Evolutionary conservation across 2,329 filamentous ascomycete genomes (phyloP), one percentile per base, ranked within the genome.

Genomic region (Trematosphaeria pertusa): DNA sequence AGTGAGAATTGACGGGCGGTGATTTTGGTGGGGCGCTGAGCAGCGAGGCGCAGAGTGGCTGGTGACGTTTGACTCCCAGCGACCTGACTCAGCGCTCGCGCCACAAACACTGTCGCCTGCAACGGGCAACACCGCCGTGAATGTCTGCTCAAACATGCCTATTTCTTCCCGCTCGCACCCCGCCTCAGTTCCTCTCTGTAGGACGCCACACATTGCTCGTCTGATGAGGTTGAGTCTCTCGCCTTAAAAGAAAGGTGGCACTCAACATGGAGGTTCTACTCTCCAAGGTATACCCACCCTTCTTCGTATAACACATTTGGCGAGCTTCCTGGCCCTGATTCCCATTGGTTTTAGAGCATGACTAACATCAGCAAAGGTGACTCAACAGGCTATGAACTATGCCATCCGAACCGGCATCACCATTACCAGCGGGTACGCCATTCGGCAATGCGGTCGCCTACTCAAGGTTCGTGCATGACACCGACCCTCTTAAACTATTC

Each of bases 301-400:
- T n/a, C n/a, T n/a, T n/a, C n/a, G n/a, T n/a, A n/a, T n/a, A n/a
- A n/a, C n/a, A n/a, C n/a, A n/a, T n/a, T n/a, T n/a, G n/a, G n/a
- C n/a, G n/a, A n/a, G n/a, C n/a, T n/a, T n/a, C n/a, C n/a, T n/a
- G n/a, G n/a, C n/a, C n/a, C n/a, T n/a, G 24, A 7, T 28, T 28
- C 8, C 12, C 24, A 12, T 28, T 7, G 24, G 7, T 28, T 28
- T 28, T 28, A 12, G 12, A 28, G 24, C 24, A 28, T 36, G 24
- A 14, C 56, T 62, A 35, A 61, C 53, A 26, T 20, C 5, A 15
- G n/a, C 39, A 42, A 52, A 86, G 83, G 75, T 86, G 58, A 88
- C 86, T 48, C 81, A 87, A 59, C 90, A 95, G 75, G 89, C 90
- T 38, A 87, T 95, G 81, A 96, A 91, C 75, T 95, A 94, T 82